Percentiles rank a stretch among this genome's conserved stretches.
phyloP scores from a whole-genome alignment of 2,329 filamentous ascomycete species.

The Alternaria consortialis region DNA sequence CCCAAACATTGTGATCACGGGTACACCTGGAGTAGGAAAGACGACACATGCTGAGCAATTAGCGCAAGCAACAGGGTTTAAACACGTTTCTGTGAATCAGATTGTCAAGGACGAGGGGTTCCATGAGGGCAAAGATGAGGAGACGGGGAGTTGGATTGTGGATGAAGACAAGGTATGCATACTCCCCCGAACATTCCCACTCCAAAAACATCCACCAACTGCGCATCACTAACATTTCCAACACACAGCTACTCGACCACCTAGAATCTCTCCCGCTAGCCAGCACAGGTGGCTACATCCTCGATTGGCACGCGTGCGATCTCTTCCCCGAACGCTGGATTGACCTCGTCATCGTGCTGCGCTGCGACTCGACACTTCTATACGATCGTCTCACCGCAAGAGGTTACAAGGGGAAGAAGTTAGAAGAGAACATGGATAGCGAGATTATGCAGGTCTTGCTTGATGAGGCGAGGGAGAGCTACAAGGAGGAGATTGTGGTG shows the following conservation, averaged over 20 bases:
- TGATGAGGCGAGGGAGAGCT: slow-evolving; percentile 88
- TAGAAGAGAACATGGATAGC: slow-evolving; percentile 95
- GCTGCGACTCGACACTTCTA: slow-evolving; percentile 79
- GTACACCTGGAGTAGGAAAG: slow-evolving; percentile 95
- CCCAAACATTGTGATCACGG: slow-evolving; percentile 94
- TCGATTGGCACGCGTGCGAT: slow-evolving; percentile 99
- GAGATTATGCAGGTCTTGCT: slow-evolving; percentile 97
- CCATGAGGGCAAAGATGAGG: slow-evolving; percentile 87
- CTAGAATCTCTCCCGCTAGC: slow-evolving; percentile 78
- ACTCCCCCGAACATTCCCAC: background rate
- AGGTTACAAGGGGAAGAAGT: slow-evolving; percentile 83
- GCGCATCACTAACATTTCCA: background rate
- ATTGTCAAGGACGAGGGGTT: slow-evolving; percentile 88
- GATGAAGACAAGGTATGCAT: slow-evolving; percentile 87
- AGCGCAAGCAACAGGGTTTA: slow-evolving; percentile 77
- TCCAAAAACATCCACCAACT: background rate
- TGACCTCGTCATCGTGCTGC: slow-evolving; percentile 90
- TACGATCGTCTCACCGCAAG: slow-evolving; percentile 84
- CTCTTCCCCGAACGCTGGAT: slow-evolving; percentile 93
- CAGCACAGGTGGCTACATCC: slow-evolving; percentile 79
- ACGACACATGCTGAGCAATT: slow-evolving; percentile 89
- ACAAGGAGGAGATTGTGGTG: slow-evolving; percentile 86
- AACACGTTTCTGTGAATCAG: slow-evolving; percentile 88
- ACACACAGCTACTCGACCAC: slow-evolving; percentile 76
- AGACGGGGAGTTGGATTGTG: slow-evolving; percentile 87